A percentile compares a stretch with the other conserved stretches of the same genome.
Evolutionary conservation across 164 flowering plant genomes (phyloP).

Genomic region (grape (Vitis vinifera)): DNA sequence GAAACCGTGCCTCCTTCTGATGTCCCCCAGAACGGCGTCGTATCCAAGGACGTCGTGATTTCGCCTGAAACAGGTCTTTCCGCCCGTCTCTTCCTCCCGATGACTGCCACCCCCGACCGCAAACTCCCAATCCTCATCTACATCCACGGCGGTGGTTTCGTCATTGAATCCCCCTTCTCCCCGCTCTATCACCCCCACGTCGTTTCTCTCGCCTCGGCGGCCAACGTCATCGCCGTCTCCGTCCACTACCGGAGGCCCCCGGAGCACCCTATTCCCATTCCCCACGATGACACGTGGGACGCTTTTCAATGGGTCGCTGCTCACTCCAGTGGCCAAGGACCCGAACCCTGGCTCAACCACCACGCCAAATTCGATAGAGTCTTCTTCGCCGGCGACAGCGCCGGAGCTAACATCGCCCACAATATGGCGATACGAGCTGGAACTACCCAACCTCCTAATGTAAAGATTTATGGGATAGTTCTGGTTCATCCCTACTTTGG

Average conservation of each 20-base stretch:
- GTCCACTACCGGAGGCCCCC: slow-evolving; percentile 34
- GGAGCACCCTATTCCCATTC: slow-evolving; percentile 17
- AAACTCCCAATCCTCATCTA: slow-evolving; percentile 37
- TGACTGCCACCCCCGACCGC: not conserved
- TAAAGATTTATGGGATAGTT: slow-evolving; percentile 7
- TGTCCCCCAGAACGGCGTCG: too few species aligned
- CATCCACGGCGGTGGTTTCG: slow-evolving; percentile 48
- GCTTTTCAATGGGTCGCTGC: not conserved
- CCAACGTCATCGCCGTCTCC: slow-evolving; percentile 30
- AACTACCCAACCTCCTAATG: not conserved
- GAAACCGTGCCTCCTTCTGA: too few species aligned
- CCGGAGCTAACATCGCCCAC: slow-evolving; percentile 2
- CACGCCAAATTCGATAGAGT: not conserved
- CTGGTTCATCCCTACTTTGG: slow-evolving; percentile 19
- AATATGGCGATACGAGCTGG: not conserved
- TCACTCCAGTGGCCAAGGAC: not conserved
- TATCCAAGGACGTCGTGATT: too few species aligned
- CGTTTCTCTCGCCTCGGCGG: slow-evolving; percentile 11
- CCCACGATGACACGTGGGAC: slow-evolving; percentile 24
- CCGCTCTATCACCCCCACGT: slow-evolving; percentile 20
- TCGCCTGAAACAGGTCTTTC: too few species aligned
- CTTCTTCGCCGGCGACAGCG: slow-evolving; percentile 1
- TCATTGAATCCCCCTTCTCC: slow-evolving; percentile 24
- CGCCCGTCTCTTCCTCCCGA: too few species aligned
- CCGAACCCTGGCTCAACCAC: not conserved